Evolutionary conservation across 2,329 filamentous ascomycete genomes (phyloP).

Genomic region (Xylaria sp.): DNA sequence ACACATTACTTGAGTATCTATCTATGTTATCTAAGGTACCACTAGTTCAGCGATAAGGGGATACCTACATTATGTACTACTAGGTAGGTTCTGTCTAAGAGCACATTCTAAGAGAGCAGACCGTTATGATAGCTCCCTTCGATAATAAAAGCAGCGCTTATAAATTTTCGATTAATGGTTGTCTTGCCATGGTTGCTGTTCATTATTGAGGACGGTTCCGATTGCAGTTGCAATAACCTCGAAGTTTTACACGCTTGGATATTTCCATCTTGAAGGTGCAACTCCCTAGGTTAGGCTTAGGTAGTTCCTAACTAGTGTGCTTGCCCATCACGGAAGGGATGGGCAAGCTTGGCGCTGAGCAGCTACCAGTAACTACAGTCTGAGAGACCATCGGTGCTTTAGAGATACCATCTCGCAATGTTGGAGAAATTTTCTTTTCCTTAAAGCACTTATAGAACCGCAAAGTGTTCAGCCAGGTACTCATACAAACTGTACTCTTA

Average conservation of each 20-base stretch:
- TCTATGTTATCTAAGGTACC: too few species aligned
- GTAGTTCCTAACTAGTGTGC: neutral
- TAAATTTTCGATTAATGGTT: neutral
- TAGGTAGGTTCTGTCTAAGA: neutral
- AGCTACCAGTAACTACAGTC: neutral
- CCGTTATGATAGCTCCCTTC: neutral
- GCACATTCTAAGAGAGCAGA: neutral
- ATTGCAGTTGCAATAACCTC: neutral
- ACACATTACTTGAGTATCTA: too few species aligned
- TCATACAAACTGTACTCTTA: conserved; percentile 48
- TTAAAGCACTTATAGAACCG: neutral
- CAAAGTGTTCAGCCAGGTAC: neutral
- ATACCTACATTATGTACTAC: neutral
- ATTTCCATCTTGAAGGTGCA: conserved; percentile 1
- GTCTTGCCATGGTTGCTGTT: neutral
- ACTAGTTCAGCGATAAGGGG: too few species aligned
- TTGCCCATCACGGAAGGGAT: conserved; percentile 1
- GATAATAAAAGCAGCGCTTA: neutral
- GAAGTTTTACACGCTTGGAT: neutral
- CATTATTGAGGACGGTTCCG: neutral
- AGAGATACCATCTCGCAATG: neutral
- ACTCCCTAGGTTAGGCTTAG: neutral
- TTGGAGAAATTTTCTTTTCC: neutral
- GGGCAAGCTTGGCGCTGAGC: neutral
- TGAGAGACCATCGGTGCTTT: neutral